A percentile compares a stretch with the other conserved stretches of the same genome.
These are phyloP conservation scores for Beauveria sp. DNA, from an alignment of 2,329 filamentous ascomycete species.

Conservation along the genomic window DNA sequence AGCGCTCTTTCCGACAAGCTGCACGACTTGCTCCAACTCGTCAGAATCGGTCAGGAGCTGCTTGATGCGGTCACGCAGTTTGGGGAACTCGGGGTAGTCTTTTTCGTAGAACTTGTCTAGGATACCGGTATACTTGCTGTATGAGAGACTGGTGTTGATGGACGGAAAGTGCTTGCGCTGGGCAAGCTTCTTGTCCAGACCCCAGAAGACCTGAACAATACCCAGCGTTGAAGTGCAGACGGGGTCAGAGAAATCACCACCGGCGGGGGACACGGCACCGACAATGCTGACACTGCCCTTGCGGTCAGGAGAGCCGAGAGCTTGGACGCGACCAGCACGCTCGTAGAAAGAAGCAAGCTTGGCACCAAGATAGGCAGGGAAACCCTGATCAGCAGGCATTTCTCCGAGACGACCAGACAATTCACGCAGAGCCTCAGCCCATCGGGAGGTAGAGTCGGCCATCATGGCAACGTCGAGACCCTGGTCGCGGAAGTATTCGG, in stretches of 20 bases:
- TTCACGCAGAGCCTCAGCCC: conserved; percentile 97
- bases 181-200: conserved; percentile 98
- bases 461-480: conserved; percentile 99
- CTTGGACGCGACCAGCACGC: conserved; percentile 79
- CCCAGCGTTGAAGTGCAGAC: conserved; percentile 88
- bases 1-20: conserved; percentile 95
- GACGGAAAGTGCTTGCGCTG: conserved; percentile 99
- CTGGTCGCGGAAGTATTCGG: conserved; percentile 95
- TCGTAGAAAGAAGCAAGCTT: conserved; percentile 99
- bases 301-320: conserved; percentile 82
- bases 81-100: conserved; percentile 88
- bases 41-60: conserved; percentile 91
- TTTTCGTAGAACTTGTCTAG: conserved; percentile 94
- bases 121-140: conserved; percentile 89
- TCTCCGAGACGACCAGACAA: conserved; percentile 97
- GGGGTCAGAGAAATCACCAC: conserved; percentile 98
- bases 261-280: conserved; percentile 91
- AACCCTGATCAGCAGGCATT: conserved; percentile 99
- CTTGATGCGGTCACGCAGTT: conserved; percentile 85
- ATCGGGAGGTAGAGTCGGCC: conserved; percentile 96
- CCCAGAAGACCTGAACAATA: conserved; percentile 99
- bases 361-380: conserved; percentile 92
- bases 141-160: conserved; percentile 89
- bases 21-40: conserved; percentile 96
- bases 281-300: conserved; percentile 94